Percentiles rank a stretch among this genome's conserved stretches.
These are phyloP conservation scores for Asterochloris erici DNA, from an alignment of 139 green algal species.

Conservation along the genomic window DNA sequence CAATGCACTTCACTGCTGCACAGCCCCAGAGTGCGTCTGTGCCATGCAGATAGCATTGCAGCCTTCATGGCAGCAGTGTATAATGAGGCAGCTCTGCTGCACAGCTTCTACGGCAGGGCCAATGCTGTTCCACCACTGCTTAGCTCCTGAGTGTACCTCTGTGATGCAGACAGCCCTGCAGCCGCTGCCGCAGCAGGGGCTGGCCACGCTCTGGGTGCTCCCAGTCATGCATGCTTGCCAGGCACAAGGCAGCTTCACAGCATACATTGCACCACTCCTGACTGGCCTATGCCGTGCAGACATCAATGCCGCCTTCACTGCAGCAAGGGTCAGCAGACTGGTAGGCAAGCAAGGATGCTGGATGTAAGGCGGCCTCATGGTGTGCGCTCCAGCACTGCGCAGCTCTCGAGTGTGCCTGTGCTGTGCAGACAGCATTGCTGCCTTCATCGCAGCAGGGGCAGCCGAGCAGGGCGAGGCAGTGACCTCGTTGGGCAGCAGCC, in stretches of 20 bases:
- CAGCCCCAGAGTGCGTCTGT: background rate
- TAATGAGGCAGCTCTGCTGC: too few relatives aligned
- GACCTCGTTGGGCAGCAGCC: constrained; percentile 84
- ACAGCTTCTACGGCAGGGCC: too few relatives aligned
- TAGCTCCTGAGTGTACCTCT: background rate
- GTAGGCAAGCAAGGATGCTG: background rate
- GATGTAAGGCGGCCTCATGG: too few relatives aligned
- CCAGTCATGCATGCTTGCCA: too few relatives aligned
- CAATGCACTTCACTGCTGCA: background rate
- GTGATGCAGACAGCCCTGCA: constrained; percentile 74
- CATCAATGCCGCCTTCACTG: too few relatives aligned
- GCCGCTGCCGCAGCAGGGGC: constrained; percentile 86
- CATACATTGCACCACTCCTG: too few relatives aligned
- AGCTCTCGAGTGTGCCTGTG: background rate
- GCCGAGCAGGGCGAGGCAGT: constrained; percentile 63
- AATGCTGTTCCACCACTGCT: too few relatives aligned
- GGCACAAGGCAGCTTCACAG: too few relatives aligned
- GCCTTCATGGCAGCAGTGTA: background rate
- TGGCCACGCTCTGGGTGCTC: too few relatives aligned
- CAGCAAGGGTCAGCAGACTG: background rate
- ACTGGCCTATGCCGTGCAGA: too few relatives aligned
- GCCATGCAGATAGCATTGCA: background rate
- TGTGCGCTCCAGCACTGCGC: background rate
- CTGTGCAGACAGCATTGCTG: constrained; percentile 81
- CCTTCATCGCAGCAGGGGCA: constrained; percentile 84